Conservation (phyloP, 805 yeast species). For the Jamesozyma lodderae region DNA sequence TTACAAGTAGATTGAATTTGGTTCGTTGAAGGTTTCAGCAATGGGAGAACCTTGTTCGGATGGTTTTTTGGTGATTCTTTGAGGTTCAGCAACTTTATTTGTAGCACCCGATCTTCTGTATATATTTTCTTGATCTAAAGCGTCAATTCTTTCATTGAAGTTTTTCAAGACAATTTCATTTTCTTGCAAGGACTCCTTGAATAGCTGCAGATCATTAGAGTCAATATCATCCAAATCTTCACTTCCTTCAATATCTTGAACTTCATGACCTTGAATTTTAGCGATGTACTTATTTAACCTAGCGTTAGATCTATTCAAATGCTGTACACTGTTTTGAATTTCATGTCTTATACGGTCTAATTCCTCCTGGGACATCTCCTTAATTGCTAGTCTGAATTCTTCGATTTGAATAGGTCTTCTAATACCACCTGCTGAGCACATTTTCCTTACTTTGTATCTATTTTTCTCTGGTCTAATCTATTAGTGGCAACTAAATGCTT, state of each 20-base stretch:
- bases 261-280: constrained; percentile 18
- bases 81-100: background rate
- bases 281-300: constrained; percentile 38
- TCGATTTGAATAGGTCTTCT: constrained; percentile 34
- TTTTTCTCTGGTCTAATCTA: no score
- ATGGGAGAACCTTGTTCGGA: background rate
- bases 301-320: constrained; percentile 44
- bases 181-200: constrained; percentile 46
- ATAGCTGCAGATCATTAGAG: constrained; percentile 41
- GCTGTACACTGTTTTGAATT: constrained; percentile 36
- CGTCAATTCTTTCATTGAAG: constrained; percentile 39
- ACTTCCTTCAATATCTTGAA: constrained; percentile 27
- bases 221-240: constrained; percentile 26
- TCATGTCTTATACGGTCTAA: constrained; percentile 28
- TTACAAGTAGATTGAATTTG: constrained; percentile 5
- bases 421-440: constrained; percentile 26
- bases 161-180: constrained; percentile 46
- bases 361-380: constrained; percentile 42
- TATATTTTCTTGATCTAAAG: constrained; percentile 40
- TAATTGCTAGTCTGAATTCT: constrained; percentile 46
- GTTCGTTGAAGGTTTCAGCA: background rate
- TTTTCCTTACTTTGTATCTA: constrained; percentile 2
- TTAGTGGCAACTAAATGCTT: no score
- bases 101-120: constrained; percentile 24
- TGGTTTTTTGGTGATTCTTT: background rate